Evolutionary conservation across 257 asterid genomes (phyloP).

Genomic region (Plantago ovata): DNA sequence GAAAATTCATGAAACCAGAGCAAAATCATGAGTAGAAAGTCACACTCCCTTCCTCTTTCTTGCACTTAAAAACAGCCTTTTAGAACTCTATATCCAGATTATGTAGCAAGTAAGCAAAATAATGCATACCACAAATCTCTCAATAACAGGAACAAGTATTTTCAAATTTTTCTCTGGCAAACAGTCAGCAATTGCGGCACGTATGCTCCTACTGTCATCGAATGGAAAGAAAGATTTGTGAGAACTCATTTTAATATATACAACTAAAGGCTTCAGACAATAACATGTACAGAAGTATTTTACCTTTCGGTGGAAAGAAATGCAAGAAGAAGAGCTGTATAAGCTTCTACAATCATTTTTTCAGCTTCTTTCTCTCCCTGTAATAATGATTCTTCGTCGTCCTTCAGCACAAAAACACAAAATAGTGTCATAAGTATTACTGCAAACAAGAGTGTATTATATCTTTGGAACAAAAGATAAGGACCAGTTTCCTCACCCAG

Average conservation of each 20-base stretch:
- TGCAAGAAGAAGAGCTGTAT: slow-evolving; percentile 95
- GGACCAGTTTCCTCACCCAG: slow-evolving; percentile 42
- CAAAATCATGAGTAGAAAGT: background rate
- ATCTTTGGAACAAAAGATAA: background rate
- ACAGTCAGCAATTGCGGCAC: slow-evolving; percentile 53
- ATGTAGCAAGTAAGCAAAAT: background rate
- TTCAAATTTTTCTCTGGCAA: slow-evolving; percentile 66
- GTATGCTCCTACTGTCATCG: slow-evolving; percentile 54
- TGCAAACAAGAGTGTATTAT: background rate
- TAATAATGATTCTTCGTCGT: slow-evolving; percentile 76
- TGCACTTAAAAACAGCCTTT: too few relatives aligned
- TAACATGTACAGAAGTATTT: slow-evolving; percentile 2
- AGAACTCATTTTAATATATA: slow-evolving; percentile 6
- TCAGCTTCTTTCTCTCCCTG: slow-evolving; percentile 95
- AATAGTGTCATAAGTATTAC: background rate
- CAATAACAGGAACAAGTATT: slow-evolving; percentile 84
- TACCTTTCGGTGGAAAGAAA: slow-evolving; percentile 96
- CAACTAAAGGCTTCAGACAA: background rate
- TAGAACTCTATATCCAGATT: too few relatives aligned
- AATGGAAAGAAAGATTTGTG: slow-evolving; percentile 12
- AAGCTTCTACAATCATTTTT: slow-evolving; percentile 96
- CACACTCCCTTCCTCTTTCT: too few relatives aligned
- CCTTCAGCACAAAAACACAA: slow-evolving; percentile 40
- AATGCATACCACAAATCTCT: slow-evolving; percentile 89
- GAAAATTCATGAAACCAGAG: background rate